Conservation (phyloP, 306 rosid species). For the Castanea mollissima region DNA sequence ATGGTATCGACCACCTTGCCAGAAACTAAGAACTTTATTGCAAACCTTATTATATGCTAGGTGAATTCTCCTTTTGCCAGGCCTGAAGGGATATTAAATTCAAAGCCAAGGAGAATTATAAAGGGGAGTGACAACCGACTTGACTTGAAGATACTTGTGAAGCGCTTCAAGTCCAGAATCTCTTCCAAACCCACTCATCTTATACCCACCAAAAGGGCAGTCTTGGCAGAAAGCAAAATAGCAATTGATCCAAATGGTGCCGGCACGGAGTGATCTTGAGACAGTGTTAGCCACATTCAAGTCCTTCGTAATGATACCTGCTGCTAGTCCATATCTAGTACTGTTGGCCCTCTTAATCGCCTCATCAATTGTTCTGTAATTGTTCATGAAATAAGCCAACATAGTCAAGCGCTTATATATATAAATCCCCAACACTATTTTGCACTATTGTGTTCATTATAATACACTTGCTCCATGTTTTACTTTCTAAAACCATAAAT, state of each 20-base stretch:
- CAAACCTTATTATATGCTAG: too few relatives aligned
- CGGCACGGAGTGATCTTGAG: slow-evolving; percentile 81
- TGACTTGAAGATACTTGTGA: slow-evolving; percentile 63
- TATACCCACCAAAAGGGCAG: slow-evolving; percentile 80
- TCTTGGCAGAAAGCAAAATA: slow-evolving; percentile 58
- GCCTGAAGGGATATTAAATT: not conserved
- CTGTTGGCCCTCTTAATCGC: slow-evolving; percentile 69
- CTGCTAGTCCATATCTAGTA: slow-evolving; percentile 73
- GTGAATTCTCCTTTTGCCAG: too few relatives aligned
- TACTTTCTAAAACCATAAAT: too few relatives aligned
- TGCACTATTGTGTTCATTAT: too few relatives aligned
- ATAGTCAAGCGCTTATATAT: not conserved
- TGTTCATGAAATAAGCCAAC: not conserved
- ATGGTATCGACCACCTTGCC: too few relatives aligned
- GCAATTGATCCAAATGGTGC: slow-evolving; percentile 77
- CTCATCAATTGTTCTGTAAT: slow-evolving; percentile 67
- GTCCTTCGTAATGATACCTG: slow-evolving; percentile 72
- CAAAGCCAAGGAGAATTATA: slow-evolving; percentile 89
- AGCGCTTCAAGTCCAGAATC: slow-evolving; percentile 65
- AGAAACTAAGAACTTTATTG: too few relatives aligned
- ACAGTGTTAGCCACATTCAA: slow-evolving; percentile 73
- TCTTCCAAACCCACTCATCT: slow-evolving; percentile 81
- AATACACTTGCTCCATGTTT: too few relatives aligned
- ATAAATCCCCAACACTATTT: not conserved
- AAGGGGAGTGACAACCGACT: slow-evolving; percentile 76